Evolutionary conservation across 805 yeast genomes (phyloP).

Genomic region (Blastobotrys chiropterorum): DNA sequence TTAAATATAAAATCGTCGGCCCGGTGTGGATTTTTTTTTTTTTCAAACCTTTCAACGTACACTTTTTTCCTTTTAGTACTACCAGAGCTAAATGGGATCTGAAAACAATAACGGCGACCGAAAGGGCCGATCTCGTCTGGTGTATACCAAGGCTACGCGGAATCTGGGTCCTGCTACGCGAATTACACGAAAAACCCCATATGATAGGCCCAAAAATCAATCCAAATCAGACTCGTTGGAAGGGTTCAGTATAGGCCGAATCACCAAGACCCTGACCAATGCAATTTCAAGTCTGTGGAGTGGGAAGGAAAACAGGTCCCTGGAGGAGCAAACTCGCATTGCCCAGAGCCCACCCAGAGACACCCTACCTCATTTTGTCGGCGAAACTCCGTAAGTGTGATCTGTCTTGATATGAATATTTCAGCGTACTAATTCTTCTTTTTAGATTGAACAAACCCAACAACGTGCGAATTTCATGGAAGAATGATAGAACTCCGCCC

Average conservation of each 20-base stretch:
- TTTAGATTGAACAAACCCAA: neutral
- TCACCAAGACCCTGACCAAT: neutral
- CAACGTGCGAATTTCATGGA: slow-evolving; percentile 8
- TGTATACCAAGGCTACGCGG: neutral
- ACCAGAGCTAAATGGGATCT: neutral
- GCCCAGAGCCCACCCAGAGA: neutral
- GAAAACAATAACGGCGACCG: neutral
- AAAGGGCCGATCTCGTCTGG: neutral
- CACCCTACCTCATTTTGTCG: slow-evolving; percentile 11
- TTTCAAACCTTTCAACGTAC: neutral
- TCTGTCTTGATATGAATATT: neutral
- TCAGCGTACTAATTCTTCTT: neutral
- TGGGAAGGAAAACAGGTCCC: neutral
- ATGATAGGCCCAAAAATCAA: neutral
- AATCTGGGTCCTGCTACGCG: neutral
- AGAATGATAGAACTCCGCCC: slow-evolving; percentile 4
- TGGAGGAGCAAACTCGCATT: neutral
- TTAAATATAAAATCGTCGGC: neutral
- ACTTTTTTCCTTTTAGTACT: neutral
- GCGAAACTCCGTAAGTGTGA: slow-evolving; percentile 11
- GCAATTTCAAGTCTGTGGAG: neutral
- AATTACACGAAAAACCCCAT: neutral
- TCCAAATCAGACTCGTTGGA: neutral
- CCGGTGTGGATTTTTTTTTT: neutral
- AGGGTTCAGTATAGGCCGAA: neutral